These are phyloP conservation scores for Phytophthora litchii DNA, from an alignment of 352 stramenopile genomes.

Conservation along the genomic window DNA sequence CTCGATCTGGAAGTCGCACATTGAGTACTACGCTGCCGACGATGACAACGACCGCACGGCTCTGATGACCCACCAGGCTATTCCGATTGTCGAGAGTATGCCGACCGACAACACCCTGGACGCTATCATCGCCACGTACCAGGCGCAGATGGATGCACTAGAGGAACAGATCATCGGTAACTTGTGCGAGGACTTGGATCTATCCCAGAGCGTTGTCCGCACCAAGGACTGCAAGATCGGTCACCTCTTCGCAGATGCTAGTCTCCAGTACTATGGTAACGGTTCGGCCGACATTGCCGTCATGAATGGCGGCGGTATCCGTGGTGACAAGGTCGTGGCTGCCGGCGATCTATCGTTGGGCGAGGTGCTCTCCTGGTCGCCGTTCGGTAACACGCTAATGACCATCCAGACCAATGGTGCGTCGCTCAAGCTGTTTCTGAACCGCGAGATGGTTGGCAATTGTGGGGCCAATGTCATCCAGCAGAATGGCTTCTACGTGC, in stretches of 20 bases:
- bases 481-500: slow-evolving; percentile 71
- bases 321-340: slow-evolving; percentile 61
- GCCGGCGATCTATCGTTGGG: slow-evolving; percentile 58
- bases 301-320: slow-evolving; percentile 75
- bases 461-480: slow-evolving; percentile 53
- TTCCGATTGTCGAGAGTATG: slow-evolving; percentile 69
- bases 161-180: slow-evolving; percentile 52
- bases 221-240: slow-evolving; percentile 54
- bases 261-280: slow-evolving; percentile 56
- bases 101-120: slow-evolving; percentile 56
- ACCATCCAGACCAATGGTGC: slow-evolving; percentile 60
- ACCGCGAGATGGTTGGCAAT: slow-evolving; percentile 49
- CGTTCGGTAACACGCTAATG: slow-evolving; percentile 73
- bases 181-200: slow-evolving; percentile 60
- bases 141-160: slow-evolving; percentile 44
- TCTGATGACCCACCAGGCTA: slow-evolving; percentile 55
- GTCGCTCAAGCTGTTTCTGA: slow-evolving; percentile 68
- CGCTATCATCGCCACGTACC: slow-evolving; percentile 52
- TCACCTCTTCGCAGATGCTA: slow-evolving; percentile 58
- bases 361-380: slow-evolving; percentile 64
- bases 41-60: slow-evolving; percentile 32
- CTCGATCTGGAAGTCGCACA: slow-evolving; percentile 62
- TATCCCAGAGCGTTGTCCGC: slow-evolving; percentile 60
- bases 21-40: slow-evolving; percentile 62
- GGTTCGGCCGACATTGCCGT: slow-evolving; percentile 54